Evolutionary conservation across 2,329 filamentous ascomycete species (phyloP).

Genomic region (Chaetomium strumarium): DNA sequence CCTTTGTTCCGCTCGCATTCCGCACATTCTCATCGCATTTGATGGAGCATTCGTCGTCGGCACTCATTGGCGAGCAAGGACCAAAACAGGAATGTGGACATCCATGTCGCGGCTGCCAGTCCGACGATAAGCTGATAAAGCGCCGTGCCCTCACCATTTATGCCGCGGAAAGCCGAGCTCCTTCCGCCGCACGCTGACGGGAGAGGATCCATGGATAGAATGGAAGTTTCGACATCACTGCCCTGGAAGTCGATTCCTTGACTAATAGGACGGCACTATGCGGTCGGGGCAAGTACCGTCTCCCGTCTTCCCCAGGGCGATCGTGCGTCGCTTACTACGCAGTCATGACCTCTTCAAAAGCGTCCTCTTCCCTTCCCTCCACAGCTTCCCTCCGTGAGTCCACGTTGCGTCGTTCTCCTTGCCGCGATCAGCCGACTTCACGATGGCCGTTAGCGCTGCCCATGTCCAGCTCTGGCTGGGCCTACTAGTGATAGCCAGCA

Average conservation of each 20-base stretch:
- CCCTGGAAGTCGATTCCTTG: not conserved
- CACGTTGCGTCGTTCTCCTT: not conserved
- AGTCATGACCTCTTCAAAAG: not conserved
- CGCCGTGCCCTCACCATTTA: not conserved
- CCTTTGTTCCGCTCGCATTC: slow-evolving; percentile 12
- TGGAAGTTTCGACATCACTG: slow-evolving; percentile 7
- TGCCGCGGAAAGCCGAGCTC: slow-evolving; percentile 24
- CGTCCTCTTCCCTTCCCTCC: not conserved
- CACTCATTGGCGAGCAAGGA: slow-evolving; percentile 1
- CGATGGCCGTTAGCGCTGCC: slow-evolving; percentile 25
- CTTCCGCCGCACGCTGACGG: not conserved
- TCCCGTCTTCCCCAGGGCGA: not conserved
- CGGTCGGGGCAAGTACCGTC: not conserved
- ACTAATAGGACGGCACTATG: not conserved
- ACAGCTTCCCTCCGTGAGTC: not conserved
- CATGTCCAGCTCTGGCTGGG: slow-evolving; percentile 39
- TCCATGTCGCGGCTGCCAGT: slow-evolving; percentile 10
- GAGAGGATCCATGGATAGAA: not conserved
- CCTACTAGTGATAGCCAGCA: slow-evolving; percentile 31
- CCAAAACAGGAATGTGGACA: slow-evolving; percentile 21
- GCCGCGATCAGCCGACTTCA: not conserved
- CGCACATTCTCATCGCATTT: not conserved
- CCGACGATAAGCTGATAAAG: slow-evolving; percentile 21
- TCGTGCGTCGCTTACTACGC: not conserved
- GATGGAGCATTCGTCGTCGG: not conserved